Conservation (phyloP, 768 basidiomycete genomes). For the Phlebiopsis gigantea region DNA sequence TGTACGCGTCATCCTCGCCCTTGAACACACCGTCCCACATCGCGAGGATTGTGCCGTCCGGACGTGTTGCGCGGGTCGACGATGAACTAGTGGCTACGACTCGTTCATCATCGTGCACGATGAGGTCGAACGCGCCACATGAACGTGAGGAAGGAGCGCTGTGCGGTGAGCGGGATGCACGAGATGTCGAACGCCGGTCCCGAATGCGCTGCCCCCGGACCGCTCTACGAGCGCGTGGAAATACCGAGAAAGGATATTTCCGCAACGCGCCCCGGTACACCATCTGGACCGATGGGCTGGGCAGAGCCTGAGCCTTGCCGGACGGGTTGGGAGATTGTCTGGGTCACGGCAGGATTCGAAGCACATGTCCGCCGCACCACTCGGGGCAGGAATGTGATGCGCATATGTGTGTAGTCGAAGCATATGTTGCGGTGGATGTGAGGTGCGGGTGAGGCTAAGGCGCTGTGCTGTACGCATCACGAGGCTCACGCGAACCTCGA, state of each 20-base stretch:
- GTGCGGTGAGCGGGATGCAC: slow-evolving; percentile 34
- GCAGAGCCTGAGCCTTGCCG: too few species aligned
- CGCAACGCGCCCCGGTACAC: too few species aligned
- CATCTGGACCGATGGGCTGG: too few species aligned
- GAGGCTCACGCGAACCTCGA: too few species aligned
- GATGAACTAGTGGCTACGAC: slow-evolving; percentile 47
- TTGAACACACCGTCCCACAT: slow-evolving; percentile 40
- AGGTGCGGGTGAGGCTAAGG: background rate
- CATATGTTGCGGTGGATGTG: background rate
- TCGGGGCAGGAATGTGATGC: background rate
- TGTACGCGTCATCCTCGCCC: slow-evolving; percentile 11
- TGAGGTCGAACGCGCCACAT: slow-evolving; percentile 24
- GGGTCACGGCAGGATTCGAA: background rate
- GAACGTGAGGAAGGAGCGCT: slow-evolving; percentile 25
- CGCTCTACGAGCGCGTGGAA: background rate
- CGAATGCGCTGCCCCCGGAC: slow-evolving; percentile 1
- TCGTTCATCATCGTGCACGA: slow-evolving; percentile 14
- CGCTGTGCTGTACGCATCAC: background rate
- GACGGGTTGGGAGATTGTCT: background rate
- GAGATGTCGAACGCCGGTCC: slow-evolving; percentile 51
- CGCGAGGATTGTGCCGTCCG: slow-evolving; percentile 36
- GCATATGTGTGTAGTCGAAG: background rate
- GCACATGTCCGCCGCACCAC: background rate
- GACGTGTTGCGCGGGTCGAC: slow-evolving; percentile 32
- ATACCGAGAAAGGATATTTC: too few species aligned